Conservation (phyloP, 2,329 filamentous ascomycete genomes). For the Hymenoscyphus scutula region DNA sequence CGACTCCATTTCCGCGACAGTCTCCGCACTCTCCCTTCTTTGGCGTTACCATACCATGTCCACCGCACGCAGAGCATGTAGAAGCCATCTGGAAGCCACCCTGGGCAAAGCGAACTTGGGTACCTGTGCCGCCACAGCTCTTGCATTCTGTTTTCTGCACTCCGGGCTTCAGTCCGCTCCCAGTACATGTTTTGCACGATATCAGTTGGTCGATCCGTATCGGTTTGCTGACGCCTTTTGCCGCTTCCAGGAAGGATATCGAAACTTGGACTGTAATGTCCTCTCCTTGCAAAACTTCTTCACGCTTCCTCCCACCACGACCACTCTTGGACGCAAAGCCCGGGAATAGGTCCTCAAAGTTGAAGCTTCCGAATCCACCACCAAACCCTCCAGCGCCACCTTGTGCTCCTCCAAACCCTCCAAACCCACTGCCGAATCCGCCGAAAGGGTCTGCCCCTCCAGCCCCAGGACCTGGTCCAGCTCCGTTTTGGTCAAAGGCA, state of each 20-base stretch:
- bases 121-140: constrained; percentile 81
- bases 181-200: constrained; percentile 77
- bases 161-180: constrained; percentile 81
- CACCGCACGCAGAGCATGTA: constrained; percentile 79
- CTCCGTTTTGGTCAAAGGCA: constrained; percentile 75
- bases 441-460: constrained; percentile 62
- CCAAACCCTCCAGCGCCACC: constrained; percentile 46
- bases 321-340: constrained; percentile 63
- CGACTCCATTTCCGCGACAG: constrained; percentile 80
- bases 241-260: constrained; percentile 94
- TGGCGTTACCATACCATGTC: constrained; percentile 73
- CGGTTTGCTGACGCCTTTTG: constrained; percentile 86
- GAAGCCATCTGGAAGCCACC: constrained; percentile 75
- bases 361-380: constrained; percentile 70
- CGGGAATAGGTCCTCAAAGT: constrained; percentile 93
- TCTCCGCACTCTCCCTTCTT: constrained; percentile 75
- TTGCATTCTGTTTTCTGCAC: constrained; percentile 71
- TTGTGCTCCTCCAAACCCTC: constrained; percentile 56
- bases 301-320: constrained; percentile 53
- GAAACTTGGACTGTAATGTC: constrained; percentile 93
- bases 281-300: constrained; percentile 83
- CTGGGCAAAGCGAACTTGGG: constrained; percentile 82
- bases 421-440: constrained; percentile 47
- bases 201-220: constrained; percentile 80
- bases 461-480: constrained; percentile 55